phyloP scores from a whole-genome alignment of 495 filamentous ascomycete genomes.

The Penicillium roqueforti region DNA sequence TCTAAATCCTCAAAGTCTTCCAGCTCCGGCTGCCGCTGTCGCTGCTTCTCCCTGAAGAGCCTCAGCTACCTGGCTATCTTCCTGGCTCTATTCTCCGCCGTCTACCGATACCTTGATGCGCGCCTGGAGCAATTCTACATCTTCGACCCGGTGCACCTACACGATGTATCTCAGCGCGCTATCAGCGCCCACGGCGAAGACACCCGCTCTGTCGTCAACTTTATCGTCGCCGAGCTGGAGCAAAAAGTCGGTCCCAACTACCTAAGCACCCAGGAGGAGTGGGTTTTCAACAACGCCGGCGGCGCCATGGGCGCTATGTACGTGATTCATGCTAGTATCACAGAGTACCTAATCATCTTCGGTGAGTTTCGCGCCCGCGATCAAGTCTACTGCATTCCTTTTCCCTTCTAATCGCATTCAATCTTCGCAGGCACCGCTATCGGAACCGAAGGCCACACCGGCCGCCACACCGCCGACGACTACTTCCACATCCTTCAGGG shows the following conservation, averaged over 20 bases:
- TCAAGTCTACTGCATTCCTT: background rate
- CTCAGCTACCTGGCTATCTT: constrained; percentile 58
- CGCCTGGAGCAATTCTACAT: constrained; percentile 73
- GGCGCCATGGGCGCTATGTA: constrained; percentile 90
- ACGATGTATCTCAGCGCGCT: constrained; percentile 60
- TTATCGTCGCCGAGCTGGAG: constrained; percentile 50
- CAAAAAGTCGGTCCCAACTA: constrained; percentile 37
- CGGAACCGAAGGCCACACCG: constrained; percentile 82
- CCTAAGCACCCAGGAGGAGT: constrained; percentile 44
- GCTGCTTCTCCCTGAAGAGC: constrained; percentile 28
- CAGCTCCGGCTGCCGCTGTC: constrained; percentile 21
- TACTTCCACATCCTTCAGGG: constrained; percentile 87
- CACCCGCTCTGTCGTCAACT: constrained; percentile 61
- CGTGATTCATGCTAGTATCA: constrained; percentile 81
- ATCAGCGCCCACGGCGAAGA: constrained; percentile 68
- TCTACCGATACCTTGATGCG: constrained; percentile 61
- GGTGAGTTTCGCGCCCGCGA: constrained; percentile 34
- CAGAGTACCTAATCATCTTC: constrained; percentile 80
- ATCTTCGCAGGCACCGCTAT: constrained; percentile 63
- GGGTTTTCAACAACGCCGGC: constrained; percentile 64
- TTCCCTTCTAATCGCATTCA: constrained; percentile 3
- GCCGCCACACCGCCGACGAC: constrained; percentile 84
- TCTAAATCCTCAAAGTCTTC: constrained; percentile 25
- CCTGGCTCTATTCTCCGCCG: constrained; percentile 53
- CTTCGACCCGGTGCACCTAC: constrained; percentile 63